Conservation (phyloP, 768 basidiomycete genomes). For the Suillus discolor region DNA sequence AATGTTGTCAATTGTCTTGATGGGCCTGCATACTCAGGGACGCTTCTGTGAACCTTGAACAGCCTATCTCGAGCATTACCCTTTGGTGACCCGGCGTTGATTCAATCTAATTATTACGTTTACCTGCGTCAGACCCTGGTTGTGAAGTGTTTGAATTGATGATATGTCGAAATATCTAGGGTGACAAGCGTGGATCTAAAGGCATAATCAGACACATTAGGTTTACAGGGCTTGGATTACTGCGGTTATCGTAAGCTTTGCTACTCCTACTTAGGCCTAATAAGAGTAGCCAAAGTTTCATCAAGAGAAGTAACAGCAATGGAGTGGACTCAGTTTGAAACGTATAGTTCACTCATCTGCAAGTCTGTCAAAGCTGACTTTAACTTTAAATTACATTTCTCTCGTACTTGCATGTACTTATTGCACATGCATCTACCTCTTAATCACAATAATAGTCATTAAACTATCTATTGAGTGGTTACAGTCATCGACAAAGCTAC, state of each 20-base stretch:
- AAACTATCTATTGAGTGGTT: background rate
- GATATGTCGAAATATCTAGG: background rate
- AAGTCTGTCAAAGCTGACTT: background rate
- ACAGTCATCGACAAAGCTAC: background rate
- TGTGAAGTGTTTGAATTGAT: background rate
- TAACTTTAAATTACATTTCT: too few species aligned
- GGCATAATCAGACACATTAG: background rate
- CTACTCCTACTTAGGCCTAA: background rate
- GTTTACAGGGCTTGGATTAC: background rate
- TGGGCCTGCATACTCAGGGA: background rate
- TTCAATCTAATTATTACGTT: background rate
- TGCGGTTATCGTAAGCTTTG: background rate
- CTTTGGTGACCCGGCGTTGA: background rate
- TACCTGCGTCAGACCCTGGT: background rate
- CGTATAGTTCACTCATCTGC: background rate
- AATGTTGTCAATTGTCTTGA: background rate
- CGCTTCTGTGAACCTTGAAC: background rate
- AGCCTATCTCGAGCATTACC: background rate
- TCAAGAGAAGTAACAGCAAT: background rate
- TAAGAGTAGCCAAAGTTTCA: background rate
- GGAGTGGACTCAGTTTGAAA: background rate
- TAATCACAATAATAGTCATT: background rate
- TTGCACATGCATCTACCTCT: background rate
- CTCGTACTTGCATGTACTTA: background rate
- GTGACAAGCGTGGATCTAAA: background rate